A percentile compares a stretch with the other conserved stretches of the same genome.
Evolutionary conservation across 176 grass and related monocot species (phyloP).

Genomic region (Rhynchospora breviuscula): DNA sequence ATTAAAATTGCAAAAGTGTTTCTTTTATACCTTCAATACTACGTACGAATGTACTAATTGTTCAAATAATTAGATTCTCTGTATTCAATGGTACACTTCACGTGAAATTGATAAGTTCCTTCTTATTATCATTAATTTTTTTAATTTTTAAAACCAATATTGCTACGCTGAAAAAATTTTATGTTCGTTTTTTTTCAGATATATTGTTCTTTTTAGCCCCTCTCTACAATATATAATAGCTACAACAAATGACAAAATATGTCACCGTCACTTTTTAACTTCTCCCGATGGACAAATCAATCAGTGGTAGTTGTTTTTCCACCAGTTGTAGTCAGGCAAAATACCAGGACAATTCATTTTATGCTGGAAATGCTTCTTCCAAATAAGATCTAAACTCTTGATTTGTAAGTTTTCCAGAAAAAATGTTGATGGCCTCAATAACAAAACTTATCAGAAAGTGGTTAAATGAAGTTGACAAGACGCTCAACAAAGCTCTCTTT

Average conservation of each 20-base stretch:
- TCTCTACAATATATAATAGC: background rate
- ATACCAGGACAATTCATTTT: background rate
- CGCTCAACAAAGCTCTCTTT: background rate
- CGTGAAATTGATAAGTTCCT: no score
- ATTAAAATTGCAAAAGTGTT: no score
- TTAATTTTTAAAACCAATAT: no score
- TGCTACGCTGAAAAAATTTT: no score
- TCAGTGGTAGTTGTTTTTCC: background rate
- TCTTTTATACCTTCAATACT: no score
- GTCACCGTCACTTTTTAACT: constrained; percentile 4
- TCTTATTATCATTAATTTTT: no score
- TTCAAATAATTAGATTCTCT: no score
- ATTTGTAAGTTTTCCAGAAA: background rate
- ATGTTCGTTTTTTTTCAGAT: no score
- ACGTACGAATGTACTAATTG: no score
- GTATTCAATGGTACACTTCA: no score
- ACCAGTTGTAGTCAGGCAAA: background rate
- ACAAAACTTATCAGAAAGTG: background rate
- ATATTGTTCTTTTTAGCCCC: background rate
- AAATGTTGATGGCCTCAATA: background rate
- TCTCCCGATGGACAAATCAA: background rate
- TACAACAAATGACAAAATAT: background rate
- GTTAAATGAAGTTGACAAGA: background rate
- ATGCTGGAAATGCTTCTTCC: background rate
- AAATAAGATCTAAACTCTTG: background rate